Evolutionary conservation across 2,329 filamentous ascomycete genomes (phyloP), one percentile per base, ranked within the genome.

Genomic region (Periconia sp.): DNA sequence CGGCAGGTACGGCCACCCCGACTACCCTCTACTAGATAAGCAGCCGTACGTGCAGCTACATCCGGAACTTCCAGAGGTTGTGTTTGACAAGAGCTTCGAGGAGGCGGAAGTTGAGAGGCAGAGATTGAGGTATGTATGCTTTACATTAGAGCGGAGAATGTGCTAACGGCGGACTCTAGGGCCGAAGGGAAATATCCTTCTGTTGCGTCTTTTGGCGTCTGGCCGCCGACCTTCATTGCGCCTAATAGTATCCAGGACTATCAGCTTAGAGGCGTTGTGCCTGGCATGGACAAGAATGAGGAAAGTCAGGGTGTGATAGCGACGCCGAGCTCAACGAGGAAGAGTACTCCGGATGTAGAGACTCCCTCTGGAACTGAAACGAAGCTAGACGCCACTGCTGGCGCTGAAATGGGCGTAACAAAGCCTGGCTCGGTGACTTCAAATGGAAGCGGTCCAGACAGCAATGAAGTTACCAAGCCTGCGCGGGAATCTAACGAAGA

Each of bases 1-100:
- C n/a, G 48, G 40, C 11, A 26, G 48, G 21, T 51, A 51, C 36
- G 43, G 48, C 15, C 41, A 46, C 7, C 46, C 43, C 4, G 46
- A 50, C 35, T 47, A 43, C 24, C 43, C 47, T 2, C 29, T 43
- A 11, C n/a, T 12, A 7, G 17, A 43, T 16, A 47, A 44, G 19
- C n/a, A 32, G 18, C 18, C 16, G 19, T 19, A 15, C 19, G 33
- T 50, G 19, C 39, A 44, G 11, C 47, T 50, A 8, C 16, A 19
- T 15, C 47, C 43, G 12, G 29, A 40, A 1, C 40, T 44, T 23
- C 26, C 40, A 15, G 26, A 9, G 4, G 22, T 47, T 4, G 22
- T 18, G 5, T 50, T 50, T 26, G 33, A 44, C 3, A 36, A 38
- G 10, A 44, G 48, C 35, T 43, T 50, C 25, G 39, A 46, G 36